These are phyloP conservation scores for Neofusicoccum sp. DNA, from an alignment of 2,329 filamentous ascomycete species.

Conservation along the genomic window DNA sequence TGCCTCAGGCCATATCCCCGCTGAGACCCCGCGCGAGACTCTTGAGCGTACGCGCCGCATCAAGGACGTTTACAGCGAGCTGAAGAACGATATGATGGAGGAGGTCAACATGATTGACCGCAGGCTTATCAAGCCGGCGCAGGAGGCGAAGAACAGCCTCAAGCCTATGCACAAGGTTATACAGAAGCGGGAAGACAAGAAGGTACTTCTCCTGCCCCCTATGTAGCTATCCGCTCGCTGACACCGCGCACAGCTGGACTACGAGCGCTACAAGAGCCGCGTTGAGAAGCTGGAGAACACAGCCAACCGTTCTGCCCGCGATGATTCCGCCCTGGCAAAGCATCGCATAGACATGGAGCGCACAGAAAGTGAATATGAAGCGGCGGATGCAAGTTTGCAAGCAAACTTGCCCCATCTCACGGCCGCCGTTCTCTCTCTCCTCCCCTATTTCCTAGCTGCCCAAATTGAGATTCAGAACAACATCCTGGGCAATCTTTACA, in stretches of 20 bases:
- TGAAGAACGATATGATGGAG: constrained; percentile 68
- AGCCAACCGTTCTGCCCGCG: constrained; percentile 66
- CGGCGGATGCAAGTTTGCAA: constrained; percentile 71
- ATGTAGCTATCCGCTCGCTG: constrained; percentile 21
- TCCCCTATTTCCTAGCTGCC: constrained; percentile 67
- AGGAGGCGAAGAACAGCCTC: constrained; percentile 65
- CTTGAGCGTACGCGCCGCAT: constrained; percentile 64
- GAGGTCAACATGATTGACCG: constrained; percentile 70
- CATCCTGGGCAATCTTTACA: constrained; percentile 75
- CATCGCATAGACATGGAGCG: constrained; percentile 67
- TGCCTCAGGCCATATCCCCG: constrained; percentile 51
- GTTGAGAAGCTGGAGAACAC: constrained; percentile 70
- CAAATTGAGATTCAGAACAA: constrained; percentile 77
- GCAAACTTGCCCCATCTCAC: constrained; percentile 70
- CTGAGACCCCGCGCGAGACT: constrained; percentile 60
- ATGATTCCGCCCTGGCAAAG: constrained; percentile 68
- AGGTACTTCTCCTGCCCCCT: constrained; percentile 42
- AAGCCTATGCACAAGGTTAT: constrained; percentile 76
- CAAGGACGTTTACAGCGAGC: constrained; percentile 65
- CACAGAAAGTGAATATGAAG: constrained; percentile 69
- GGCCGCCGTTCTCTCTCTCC: constrained; percentile 67
- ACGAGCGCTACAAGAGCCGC: constrained; percentile 71
- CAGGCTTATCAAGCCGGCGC: constrained; percentile 67
- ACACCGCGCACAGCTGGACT: constrained; percentile 59
- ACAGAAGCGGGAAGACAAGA: constrained; percentile 80